Base-by-base conservation (phyloP, 352 stramenopile species). In the Globisporangium ultimum region DNA sequence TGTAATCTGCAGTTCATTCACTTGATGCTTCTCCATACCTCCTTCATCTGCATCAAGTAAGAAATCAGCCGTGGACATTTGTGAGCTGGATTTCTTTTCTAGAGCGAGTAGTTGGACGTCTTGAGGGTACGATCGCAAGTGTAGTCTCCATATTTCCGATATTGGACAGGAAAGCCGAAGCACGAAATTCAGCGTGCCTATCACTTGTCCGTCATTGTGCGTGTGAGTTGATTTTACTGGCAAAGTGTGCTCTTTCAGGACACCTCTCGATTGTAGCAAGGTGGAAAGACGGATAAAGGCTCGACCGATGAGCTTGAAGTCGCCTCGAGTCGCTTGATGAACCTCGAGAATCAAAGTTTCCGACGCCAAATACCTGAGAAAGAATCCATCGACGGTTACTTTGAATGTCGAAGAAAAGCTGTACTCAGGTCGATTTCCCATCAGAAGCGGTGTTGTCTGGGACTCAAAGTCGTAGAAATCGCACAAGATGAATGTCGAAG, bases 391-490 rank as follows among this genome's bases (percentile, higher is more conserved):
- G 5, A 97, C 86, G 0, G 82, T 95, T 48, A 98, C 84, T 62
- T 96, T 97, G 67, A 96, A 98, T 0, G 80, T 96, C 13, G 87
- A 80, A 9, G 91, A 90, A 55, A 97, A 95, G 63, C 97, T 96
- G 71, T 96, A 98, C 17, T 84, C 73, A 2, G 92, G 93, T 17
- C 74, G 71, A 40, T 58, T 80, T 22, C 93, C 93, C 12, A 88
- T 74, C 13, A 97, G 53, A 34, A 98, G 68, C 22, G 92, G 74
- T 40, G 92, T 98, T 46, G 90, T 85, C 69, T 98, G 91, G 0
- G 89, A 96, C 65, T 98, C 92, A 58, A 96, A 98, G 62, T 98
- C 89, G 62, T 96, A 98, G 58, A 98, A 98, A 57, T 98, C 93
- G 34, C 95, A 89, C 17, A 98, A 60, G 8, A 97, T 74, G 61